A percentile compares a stretch with the other conserved stretches of the same genome.
Evolutionary conservation across 2,329 filamentous ascomycete species (phyloP).

Genomic region (Pestalotiopsis sp.): DNA sequence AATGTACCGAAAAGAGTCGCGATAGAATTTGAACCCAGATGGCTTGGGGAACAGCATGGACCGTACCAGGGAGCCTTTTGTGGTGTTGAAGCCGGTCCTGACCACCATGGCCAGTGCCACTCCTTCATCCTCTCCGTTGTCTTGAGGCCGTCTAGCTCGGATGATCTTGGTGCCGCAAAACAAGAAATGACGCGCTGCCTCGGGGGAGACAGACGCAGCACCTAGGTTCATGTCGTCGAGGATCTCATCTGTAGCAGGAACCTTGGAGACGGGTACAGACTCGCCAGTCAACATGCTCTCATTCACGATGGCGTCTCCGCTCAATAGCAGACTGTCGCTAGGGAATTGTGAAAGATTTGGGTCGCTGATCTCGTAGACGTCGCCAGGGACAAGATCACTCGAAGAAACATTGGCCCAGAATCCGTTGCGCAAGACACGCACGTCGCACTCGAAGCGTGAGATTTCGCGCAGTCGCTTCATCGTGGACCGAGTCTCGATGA

Average conservation of each 20-base stretch:
- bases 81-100: slow-evolving; percentile 95
- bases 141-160: slow-evolving; percentile 83
- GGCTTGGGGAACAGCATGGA: slow-evolving; percentile 99
- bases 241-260: slow-evolving; percentile 78
- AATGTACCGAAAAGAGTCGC: slow-evolving; percentile 96
- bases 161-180: slow-evolving; percentile 97
- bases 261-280: slow-evolving; percentile 94
- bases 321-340: slow-evolving; percentile 86
- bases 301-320: slow-evolving; percentile 97
- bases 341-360: slow-evolving; percentile 86
- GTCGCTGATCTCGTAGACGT: slow-evolving; percentile 96
- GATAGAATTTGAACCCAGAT: slow-evolving; percentile 97
- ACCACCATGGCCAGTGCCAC: slow-evolving; percentile 91
- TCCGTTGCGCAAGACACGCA: slow-evolving; percentile 88
- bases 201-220: slow-evolving; percentile 79
- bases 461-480: slow-evolving; percentile 91
- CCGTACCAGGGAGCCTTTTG: slow-evolving; percentile 90
- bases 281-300: slow-evolving; percentile 99
- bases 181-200: slow-evolving; percentile 84
- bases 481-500: slow-evolving; percentile 89
- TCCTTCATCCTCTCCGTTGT: slow-evolving; percentile 82
- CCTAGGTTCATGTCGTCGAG: slow-evolving; percentile 76
- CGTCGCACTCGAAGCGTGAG: slow-evolving; percentile 92
- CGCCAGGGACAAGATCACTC: slow-evolving; percentile 87
- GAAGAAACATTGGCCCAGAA: slow-evolving; percentile 75